Conservation (phyloP, 106 monocot species). For the Vanilla planifolia region DNA sequence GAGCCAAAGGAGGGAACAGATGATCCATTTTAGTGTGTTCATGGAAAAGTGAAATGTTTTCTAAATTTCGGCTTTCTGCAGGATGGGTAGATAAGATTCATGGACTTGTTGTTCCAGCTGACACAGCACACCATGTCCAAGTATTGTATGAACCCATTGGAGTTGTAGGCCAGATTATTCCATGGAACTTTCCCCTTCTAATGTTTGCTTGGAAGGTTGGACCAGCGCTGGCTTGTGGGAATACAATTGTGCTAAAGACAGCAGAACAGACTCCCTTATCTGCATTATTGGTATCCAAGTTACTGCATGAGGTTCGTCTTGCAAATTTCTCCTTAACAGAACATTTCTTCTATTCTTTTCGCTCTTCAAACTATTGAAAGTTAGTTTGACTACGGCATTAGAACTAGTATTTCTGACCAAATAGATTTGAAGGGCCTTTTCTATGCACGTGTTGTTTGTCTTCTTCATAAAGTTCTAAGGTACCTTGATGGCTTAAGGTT, state of each 20-base stretch:
- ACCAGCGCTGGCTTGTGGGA: slow-evolving; percentile 84
- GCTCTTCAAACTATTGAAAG: no score
- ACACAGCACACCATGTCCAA: slow-evolving; percentile 78
- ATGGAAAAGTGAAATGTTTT: not conserved
- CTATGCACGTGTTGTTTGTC: no score
- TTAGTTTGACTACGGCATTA: no score
- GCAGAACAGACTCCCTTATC: slow-evolving; percentile 85
- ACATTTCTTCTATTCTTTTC: not conserved
- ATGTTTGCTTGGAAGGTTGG: slow-evolving; percentile 91
- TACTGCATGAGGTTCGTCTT: slow-evolving; percentile 69
- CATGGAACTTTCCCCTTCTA: slow-evolving; percentile 90
- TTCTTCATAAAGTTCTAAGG: no score
- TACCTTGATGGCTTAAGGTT: no score
- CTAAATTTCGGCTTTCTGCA: slow-evolving; percentile 12
- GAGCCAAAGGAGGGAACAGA: not conserved
- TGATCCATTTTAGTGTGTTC: not conserved
- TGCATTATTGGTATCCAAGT: slow-evolving; percentile 49
- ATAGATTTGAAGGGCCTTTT: no score
- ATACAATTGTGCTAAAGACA: slow-evolving; percentile 68
- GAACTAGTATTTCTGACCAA: no score
- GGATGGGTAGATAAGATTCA: slow-evolving; percentile 94
- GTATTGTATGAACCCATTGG: slow-evolving; percentile 78
- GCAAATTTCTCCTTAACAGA: no score
- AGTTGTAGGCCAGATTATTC: slow-evolving; percentile 82
- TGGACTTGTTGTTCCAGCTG: slow-evolving; percentile 73